Percentiles rank a stretch among this genome's conserved stretches.
Evolutionary conservation across 2,329 filamentous ascomycete genomes (phyloP).

Genomic region (Mycosphaerella arachidis): DNA sequence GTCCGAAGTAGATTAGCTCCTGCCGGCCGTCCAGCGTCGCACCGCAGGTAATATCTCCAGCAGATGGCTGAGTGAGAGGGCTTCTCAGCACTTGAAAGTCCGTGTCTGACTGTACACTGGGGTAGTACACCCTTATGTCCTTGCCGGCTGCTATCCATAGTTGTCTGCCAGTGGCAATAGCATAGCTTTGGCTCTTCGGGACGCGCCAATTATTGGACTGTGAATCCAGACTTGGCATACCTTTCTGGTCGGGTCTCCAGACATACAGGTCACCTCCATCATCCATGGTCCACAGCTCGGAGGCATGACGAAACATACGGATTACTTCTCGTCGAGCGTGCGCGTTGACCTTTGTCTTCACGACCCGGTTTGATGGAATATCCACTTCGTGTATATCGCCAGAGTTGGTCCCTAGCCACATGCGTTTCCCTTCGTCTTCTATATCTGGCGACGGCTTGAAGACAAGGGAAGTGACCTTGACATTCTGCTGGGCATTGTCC

Average conservation of each 20-base stretch:
- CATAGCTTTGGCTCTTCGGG: slow-evolving; percentile 78
- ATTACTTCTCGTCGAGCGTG: slow-evolving; percentile 76
- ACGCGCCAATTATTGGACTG: slow-evolving; percentile 74
- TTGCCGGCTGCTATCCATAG: slow-evolving; percentile 87
- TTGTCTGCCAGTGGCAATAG: slow-evolving; percentile 76
- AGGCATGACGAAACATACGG: slow-evolving; percentile 78
- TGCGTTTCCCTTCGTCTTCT: slow-evolving; percentile 70
- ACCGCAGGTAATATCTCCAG: slow-evolving; percentile 84
- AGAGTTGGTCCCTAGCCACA: slow-evolving; percentile 87
- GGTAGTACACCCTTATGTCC: slow-evolving; percentile 78
- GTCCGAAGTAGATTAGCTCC: slow-evolving; percentile 81
- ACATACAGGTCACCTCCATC: slow-evolving; percentile 81
- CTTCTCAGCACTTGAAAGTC: slow-evolving; percentile 72
- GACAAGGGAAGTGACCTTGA: slow-evolving; percentile 72
- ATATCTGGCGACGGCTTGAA: slow-evolving; percentile 80
- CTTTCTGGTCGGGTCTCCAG: slow-evolving; percentile 73
- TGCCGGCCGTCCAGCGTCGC: slow-evolving; percentile 69
- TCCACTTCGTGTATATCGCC: slow-evolving; percentile 91
- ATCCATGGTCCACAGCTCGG: slow-evolving; percentile 91
- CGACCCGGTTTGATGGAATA: slow-evolving; percentile 65
- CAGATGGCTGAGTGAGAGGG: slow-evolving; percentile 65
- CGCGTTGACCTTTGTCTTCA: slow-evolving; percentile 63
- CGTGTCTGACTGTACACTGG: slow-evolving; percentile 61
- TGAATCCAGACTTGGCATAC: slow-evolving; percentile 68
- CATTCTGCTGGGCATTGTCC: slow-evolving; percentile 70